Conservation (phyloP, 352 stramenopile genomes). For the Pythium phragmitis region DNA sequence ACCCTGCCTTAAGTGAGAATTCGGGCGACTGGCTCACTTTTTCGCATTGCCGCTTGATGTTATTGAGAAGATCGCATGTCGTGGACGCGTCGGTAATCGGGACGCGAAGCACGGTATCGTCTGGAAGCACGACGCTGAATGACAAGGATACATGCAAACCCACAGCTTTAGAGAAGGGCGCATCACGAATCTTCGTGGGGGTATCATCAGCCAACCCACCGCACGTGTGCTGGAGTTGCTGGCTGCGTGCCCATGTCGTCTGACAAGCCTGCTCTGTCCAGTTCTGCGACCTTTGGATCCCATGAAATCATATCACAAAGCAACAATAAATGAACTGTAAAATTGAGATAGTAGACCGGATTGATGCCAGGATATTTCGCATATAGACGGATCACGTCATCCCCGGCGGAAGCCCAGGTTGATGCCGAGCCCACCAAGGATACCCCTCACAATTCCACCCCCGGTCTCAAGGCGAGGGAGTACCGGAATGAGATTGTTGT, state of each 20-base stretch:
- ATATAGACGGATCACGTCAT: neutral
- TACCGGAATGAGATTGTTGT: neutral
- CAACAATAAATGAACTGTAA: neutral
- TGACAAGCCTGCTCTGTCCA: neutral
- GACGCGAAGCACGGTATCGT: constrained; percentile 19
- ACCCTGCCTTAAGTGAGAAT: neutral
- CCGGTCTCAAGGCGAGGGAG: neutral
- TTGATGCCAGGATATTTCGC: neutral
- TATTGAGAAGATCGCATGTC: neutral
- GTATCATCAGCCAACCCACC: neutral
- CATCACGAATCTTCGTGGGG: neutral
- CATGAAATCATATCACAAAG: neutral
- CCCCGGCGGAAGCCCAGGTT: constrained; percentile 1
- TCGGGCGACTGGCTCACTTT: neutral
- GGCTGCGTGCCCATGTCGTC: constrained; percentile 6
- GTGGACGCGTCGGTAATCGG: neutral
- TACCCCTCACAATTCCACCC: constrained; percentile 1
- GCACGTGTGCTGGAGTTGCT: neutral
- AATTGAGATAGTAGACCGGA: neutral
- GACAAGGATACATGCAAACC: neutral
- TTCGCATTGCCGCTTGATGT: neutral
- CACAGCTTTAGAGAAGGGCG: neutral
- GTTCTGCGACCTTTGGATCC: constrained; percentile 10
- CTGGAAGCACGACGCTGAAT: constrained; percentile 19
- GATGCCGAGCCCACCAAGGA: constrained; percentile 4